Evolutionary conservation across 2,329 filamentous ascomycete genomes (phyloP).

Genomic region (Pseudocercospora eumusae): DNA sequence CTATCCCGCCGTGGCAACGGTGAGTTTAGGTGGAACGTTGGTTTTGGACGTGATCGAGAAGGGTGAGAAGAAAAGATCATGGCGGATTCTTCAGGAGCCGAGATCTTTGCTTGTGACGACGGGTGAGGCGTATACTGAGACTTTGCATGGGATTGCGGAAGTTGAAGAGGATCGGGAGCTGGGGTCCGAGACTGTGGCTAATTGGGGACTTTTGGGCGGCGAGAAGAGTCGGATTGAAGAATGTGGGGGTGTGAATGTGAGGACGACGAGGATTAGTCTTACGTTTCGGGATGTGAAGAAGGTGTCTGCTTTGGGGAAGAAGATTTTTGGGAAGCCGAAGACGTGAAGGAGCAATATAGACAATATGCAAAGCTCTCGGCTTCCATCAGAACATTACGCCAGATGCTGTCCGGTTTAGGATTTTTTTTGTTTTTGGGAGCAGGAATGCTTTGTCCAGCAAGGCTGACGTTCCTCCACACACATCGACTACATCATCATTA

Average conservation of each 20-base stretch:
- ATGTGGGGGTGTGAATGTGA: conserved; percentile 57
- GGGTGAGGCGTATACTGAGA: conserved; percentile 66
- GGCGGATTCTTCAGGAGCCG: conserved; percentile 77
- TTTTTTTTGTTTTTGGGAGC: background rate
- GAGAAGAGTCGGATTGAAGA: conserved; percentile 43
- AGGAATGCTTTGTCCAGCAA: background rate
- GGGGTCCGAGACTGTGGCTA: conserved; percentile 58
- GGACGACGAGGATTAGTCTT: conserved; percentile 67
- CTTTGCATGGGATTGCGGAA: conserved; percentile 74
- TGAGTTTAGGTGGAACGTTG: conserved; percentile 76
- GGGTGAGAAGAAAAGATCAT: conserved; percentile 32
- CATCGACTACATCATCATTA: background rate
- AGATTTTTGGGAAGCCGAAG: conserved; percentile 55
- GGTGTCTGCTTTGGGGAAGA: conserved; percentile 71
- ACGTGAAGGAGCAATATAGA: conserved; percentile 3
- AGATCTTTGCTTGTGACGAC: conserved; percentile 76
- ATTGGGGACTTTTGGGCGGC: conserved; percentile 68
- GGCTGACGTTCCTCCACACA: background rate
- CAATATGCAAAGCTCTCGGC: background rate
- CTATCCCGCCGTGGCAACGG: conserved; percentile 82
- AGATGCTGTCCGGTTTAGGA: background rate
- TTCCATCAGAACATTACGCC: background rate
- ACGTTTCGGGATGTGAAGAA: conserved; percentile 87
- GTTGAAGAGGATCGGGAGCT: conserved; percentile 66
- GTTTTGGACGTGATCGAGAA: conserved; percentile 71